phyloP scores from a whole-genome alignment of 331 rosid genomes.

The Malus hybrid region DNA sequence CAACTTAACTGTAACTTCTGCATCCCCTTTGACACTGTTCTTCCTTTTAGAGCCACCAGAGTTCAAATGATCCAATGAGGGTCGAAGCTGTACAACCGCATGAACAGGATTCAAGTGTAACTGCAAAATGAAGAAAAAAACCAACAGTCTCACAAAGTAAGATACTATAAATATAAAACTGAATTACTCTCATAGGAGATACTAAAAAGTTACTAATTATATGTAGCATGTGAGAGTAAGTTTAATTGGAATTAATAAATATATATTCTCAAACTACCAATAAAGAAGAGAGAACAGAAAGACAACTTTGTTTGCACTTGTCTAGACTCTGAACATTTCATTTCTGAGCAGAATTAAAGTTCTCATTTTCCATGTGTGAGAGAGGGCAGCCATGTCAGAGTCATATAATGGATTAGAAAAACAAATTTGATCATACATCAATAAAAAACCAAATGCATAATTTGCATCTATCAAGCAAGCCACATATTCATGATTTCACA shows the following conservation, averaged over 20 bases:
- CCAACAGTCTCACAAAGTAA: background rate
- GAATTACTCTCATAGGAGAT: background rate
- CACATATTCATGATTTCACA: background rate
- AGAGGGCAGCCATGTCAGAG: background rate
- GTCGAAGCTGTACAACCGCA: slow-evolving; percentile 78
- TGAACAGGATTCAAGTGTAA: slow-evolving; percentile 79
- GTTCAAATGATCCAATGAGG: slow-evolving; percentile 52
- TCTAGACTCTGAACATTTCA: background rate
- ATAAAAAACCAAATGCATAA: background rate
- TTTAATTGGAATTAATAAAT: background rate
- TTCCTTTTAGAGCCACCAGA: slow-evolving; percentile 54
- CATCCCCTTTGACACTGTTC: slow-evolving; percentile 16
- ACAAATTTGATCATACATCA: background rate
- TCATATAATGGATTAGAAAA: background rate
- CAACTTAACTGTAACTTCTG: slow-evolving; percentile 36
- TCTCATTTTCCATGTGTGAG: no score
- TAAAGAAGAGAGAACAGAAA: background rate
- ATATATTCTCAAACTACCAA: background rate
- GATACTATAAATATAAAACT: background rate
- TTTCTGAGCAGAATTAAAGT: no score
- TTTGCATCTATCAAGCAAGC: background rate
- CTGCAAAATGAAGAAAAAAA: slow-evolving; percentile 50
- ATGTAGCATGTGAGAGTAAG: background rate
- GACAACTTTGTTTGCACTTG: background rate
- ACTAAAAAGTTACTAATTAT: background rate